These are phyloP conservation scores for Phaeotremella skinneri DNA, from an alignment of 768 basidiomycete genomes.

Conservation along the genomic window DNA sequence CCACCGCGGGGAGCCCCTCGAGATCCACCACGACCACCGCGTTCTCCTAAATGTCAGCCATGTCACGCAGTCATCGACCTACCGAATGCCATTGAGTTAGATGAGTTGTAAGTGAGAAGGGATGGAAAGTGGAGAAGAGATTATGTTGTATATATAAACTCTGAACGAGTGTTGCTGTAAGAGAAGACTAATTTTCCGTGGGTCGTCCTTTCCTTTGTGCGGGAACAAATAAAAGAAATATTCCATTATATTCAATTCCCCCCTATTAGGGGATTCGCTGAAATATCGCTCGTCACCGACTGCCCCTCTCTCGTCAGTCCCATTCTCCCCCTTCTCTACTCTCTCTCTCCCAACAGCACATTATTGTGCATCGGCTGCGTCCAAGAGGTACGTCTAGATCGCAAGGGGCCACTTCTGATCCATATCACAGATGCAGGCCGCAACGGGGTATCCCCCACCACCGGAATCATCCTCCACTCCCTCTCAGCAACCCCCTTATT, in stretches of 20 bases:
- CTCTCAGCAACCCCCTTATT: not conserved
- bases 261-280: not conserved
- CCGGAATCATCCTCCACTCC: not conserved
- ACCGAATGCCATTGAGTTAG: slow-evolving; percentile 48
- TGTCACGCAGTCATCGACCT: slow-evolving; percentile 1
- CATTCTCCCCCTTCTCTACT: too few species aligned
- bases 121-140: not conserved
- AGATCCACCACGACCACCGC: slow-evolving; percentile 37
- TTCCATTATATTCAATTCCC: not conserved
- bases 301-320: not conserved
- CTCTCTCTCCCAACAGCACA: too few species aligned
- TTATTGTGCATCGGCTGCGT: too few species aligned
- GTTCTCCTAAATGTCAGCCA: slow-evolving; percentile 16
- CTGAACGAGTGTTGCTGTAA: too few species aligned
- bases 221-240: not conserved
- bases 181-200: not conserved
- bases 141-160: not conserved
- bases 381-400: too few species aligned
- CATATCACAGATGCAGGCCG: not conserved
- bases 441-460: not conserved
- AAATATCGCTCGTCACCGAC: not conserved
- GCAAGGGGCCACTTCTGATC: too few species aligned
- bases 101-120: slow-evolving; percentile 10
- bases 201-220: not conserved
- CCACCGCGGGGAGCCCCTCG: slow-evolving; percentile 34